phyloP scores from a whole-genome alignment of 129 eudicot species.

The Logfia minima region DNA sequence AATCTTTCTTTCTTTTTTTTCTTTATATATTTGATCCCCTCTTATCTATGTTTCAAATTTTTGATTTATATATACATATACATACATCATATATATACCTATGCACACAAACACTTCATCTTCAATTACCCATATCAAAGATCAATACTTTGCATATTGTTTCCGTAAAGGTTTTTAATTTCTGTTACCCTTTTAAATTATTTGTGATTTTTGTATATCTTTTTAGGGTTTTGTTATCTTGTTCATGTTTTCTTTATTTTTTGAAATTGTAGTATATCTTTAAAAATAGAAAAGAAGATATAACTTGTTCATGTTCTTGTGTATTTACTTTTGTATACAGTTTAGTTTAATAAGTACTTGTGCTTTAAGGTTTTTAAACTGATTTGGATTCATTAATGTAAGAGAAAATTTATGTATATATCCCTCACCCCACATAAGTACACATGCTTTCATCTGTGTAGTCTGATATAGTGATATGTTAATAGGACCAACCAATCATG shows the following conservation, averaged over 20 bases:
- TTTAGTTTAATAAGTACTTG: neutral
- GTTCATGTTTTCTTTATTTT: slow-evolving; percentile 7
- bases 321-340: neutral
- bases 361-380: slow-evolving; percentile 2
- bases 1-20: neutral
- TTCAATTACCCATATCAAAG: neutral
- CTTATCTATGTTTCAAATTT: neutral
- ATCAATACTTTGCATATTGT: slow-evolving; percentile 4
- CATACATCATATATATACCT: neutral
- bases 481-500: slow-evolving; percentile 29
- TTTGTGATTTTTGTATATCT: neutral
- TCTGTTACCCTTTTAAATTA: neutral
- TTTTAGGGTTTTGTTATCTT: slow-evolving; percentile 2
- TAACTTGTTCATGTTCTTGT: neutral
- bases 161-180: slow-evolving; percentile 10
- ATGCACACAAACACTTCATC: neutral
- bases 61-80: slow-evolving; percentile 12
- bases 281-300: slow-evolving; percentile 7
- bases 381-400: slow-evolving; percentile 15
- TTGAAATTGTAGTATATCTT: neutral
- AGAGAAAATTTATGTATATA: neutral
- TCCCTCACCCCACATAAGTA: neutral
- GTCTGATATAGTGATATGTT: neutral
- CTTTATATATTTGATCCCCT: neutral
- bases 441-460: slow-evolving; percentile 18